Base-by-base conservation (phyloP, 768 basidiomycete genomes). In the Boletus bicolor region DNA sequence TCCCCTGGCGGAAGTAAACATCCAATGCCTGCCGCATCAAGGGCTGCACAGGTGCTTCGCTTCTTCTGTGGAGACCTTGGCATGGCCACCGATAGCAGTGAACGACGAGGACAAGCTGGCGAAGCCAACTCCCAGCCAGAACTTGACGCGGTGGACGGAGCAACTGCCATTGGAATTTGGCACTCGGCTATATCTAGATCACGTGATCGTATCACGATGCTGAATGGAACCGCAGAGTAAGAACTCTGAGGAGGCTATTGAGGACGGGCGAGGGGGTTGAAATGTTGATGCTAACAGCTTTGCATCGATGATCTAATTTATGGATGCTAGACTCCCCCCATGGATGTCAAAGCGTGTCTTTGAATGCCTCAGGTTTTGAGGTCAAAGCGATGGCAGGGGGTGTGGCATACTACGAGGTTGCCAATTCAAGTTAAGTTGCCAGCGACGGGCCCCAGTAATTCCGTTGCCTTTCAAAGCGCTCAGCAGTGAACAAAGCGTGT, bases 31-130 rank as follows among this genome's bases (percentile, higher is more conserved):
- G 55, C 53, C 12, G 52, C 36, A 28, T 51, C 58, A 14, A 64
- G 54, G 3, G 67, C 67, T 19, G 58, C 54, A 37, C 69, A 67
- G 3, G 43, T 51, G 4, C 46, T 49, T 21, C 49, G 52, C 45
- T 56, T 68, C 30, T 57, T 60, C 24, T 37, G 56, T 7, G 37
- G 32, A 21, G 51, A 44, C 34, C 38, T 59, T 30, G 49, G 19
- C 53, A 65, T 68, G 11, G 11, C 15, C 1, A 1, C 10, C 6
- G 6, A 10, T 17, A 7, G 35, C 14, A 43, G 35, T 12, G 32
- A 37, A 7, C 41, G 48, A 46, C 37, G 53, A 46, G n/a, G 36
- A n/a, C 37, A 8, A 47, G 44, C 28, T 6, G 44, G 44, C 35
- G 24, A 44, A 7, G n/a, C 17, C 50, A 49, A 34, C n/a, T 41